phyloP scores from a whole-genome alignment of 495 filamentous ascomycete species.

The Penicillium maclennaniae region DNA sequence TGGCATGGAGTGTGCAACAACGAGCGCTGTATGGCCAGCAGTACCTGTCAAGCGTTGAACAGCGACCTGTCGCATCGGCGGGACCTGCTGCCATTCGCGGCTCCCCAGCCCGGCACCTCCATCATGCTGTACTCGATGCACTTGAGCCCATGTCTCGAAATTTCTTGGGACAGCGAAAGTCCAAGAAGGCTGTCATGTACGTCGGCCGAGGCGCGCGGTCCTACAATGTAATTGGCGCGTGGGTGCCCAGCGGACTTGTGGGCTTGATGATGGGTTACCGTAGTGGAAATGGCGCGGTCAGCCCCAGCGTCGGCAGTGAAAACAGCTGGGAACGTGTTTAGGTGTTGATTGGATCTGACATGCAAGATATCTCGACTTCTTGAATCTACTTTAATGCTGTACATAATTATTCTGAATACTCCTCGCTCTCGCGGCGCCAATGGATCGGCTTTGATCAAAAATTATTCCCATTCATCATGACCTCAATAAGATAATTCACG shows the following conservation, averaged over 20 bases:
- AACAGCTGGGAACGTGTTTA: constrained; percentile 38
- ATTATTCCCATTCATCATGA: constrained; percentile 8
- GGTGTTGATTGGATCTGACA: background rate
- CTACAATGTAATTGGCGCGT: constrained; percentile 83
- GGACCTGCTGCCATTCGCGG: constrained; percentile 52
- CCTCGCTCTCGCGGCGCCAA: constrained; percentile 23
- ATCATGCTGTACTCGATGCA: constrained; percentile 85
- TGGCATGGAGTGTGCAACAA: constrained; percentile 59
- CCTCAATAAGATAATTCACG: background rate
- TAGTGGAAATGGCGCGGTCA: constrained; percentile 19
- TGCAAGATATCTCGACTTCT: background rate
- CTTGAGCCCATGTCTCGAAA: constrained; percentile 48
- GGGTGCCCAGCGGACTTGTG: constrained; percentile 74
- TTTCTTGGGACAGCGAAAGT: constrained; percentile 35
- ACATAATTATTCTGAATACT: constrained; percentile 17
- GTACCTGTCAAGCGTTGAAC: constrained; percentile 43
- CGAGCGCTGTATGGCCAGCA: constrained; percentile 40
- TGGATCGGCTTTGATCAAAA: constrained; percentile 4
- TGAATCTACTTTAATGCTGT: constrained; percentile 3
- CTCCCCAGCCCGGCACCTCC: constrained; percentile 67
- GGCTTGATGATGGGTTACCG: constrained; percentile 84
- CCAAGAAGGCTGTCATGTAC: constrained; percentile 53
- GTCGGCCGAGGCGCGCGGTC: constrained; percentile 76
- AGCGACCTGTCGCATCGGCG: constrained; percentile 39
- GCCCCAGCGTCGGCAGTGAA: constrained; percentile 35